Conservation (phyloP, 148 eudicot species). For the Polygonum maritimum region DNA sequence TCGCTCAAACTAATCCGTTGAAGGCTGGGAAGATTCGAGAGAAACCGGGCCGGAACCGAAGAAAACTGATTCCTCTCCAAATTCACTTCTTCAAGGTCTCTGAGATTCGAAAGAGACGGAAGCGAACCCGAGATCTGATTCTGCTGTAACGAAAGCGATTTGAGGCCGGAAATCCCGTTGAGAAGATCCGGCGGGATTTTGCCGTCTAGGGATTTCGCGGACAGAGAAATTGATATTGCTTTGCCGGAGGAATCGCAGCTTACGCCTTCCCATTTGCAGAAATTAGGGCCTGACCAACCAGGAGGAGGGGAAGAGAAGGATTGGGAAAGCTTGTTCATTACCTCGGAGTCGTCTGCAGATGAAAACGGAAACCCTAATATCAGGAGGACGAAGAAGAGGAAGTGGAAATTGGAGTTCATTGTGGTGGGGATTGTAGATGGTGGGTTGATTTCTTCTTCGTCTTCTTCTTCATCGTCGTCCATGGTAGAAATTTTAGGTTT, state of each 20-base stretch:
- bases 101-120: slow-evolving; percentile 42
- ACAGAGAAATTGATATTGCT: slow-evolving; percentile 33
- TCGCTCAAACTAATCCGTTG: slow-evolving; percentile 33
- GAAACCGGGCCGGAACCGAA: slow-evolving; percentile 21
- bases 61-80: slow-evolving; percentile 39
- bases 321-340: slow-evolving; percentile 29
- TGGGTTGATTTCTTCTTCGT: slow-evolving; percentile 5
- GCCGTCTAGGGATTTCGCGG: slow-evolving; percentile 31
- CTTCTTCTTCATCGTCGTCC: slow-evolving; percentile 8
- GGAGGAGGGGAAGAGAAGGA: slow-evolving; percentile 35
- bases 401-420: neutral
- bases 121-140: slow-evolving; percentile 44
- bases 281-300: slow-evolving; percentile 34
- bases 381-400: slow-evolving; percentile 13
- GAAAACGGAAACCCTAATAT: slow-evolving; percentile 6
- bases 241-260: slow-evolving; percentile 28
- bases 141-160: slow-evolving; percentile 37
- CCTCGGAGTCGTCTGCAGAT: slow-evolving; percentile 30
- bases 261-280: slow-evolving; percentile 48
- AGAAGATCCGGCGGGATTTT: slow-evolving; percentile 31
- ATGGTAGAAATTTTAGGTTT: slow-evolving; percentile 6
- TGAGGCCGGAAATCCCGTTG: slow-evolving; percentile 29
- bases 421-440: slow-evolving; percentile 13
- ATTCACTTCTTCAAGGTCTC: slow-evolving; percentile 24
- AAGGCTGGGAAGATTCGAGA: slow-evolving; percentile 34